Base-by-base conservation (phyloP, 441 rosid genomes). In the Mallotus repandus region DNA sequence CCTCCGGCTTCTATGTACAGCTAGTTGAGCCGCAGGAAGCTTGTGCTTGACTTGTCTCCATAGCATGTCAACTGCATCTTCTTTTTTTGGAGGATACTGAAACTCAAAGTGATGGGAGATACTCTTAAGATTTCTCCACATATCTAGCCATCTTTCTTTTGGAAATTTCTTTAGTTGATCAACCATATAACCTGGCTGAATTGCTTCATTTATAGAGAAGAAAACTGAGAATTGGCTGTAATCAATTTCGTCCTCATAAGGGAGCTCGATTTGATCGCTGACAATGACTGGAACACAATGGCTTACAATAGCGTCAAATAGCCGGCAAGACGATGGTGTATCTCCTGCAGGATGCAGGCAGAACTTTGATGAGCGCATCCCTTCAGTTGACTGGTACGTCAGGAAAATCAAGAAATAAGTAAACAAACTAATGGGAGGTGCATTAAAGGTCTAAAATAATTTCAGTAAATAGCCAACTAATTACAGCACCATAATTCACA, bases 291-390 rank as follows among this genome's bases (percentile, higher is more conserved):
- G 99, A 55, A 96, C 83, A 74, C 98, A 95, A 81, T 93, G 97
- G 80, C 97, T 93, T 70, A 87, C 94, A 57, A 96, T 90, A 18
- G 97, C 99, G 69, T 96, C 98, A 65, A 93, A 96, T n/a, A 93
- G 81, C 25, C 98, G 90, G 80, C 97, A 91, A 32, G 99, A 96
- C 48, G 99, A 96, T 61, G 99, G 98, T 12, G 99, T 91, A 71
- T 95, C 99, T 67, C 99, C 99, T 5, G 93, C 98, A 61, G 98
- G 97, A 84, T 91, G 86, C 54, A 91, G 83, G 74, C 99, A 96
- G 84, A 93, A 96, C 78, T 93, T 96, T 4, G 99, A 91, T 29
- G 83, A 80, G 43, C 97, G 92, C 99, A 96, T 96, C 61, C 95
- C 98, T 83, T 86, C 72, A 2, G 89, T 87, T 76, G 98, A 91